Conservation (phyloP, 225 moss, liverwort and hornwort genomes). For the Pleurozium schreberi region DNA sequence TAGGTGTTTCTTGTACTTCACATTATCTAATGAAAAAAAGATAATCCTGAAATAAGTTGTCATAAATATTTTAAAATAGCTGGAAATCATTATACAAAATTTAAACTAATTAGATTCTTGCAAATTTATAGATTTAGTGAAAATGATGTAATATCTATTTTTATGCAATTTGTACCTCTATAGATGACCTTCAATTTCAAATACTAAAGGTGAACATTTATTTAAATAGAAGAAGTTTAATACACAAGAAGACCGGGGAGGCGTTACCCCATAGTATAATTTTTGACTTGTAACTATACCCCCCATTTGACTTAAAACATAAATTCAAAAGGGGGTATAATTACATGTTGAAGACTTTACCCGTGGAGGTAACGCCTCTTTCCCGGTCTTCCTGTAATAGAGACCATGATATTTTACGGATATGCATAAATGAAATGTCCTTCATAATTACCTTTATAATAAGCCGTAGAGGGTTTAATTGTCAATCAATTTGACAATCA, state of each 20-base stretch:
- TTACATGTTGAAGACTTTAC: too few species aligned
- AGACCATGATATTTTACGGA: accelerated
- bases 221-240: too few species aligned
- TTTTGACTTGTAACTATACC: too few species aligned
- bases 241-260: too few species aligned
- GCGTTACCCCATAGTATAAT: too few species aligned
- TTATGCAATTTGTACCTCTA: background rate
- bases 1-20: background rate
- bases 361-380: too few species aligned
- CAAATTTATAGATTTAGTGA: background rate
- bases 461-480: too few species aligned
- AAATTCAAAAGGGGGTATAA: too few species aligned
- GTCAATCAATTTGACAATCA: too few species aligned
- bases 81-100: background rate
- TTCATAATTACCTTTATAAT: background rate
- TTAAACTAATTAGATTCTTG: accelerated
- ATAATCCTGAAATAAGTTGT: background rate
- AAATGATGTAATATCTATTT: background rate
- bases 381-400: too few species aligned
- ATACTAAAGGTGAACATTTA: background rate
- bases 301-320: too few species aligned
- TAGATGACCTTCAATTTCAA: background rate
- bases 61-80: background rate
- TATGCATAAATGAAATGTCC: background rate
- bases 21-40: background rate